Evolutionary conservation across 192 early-diverging fungal species (phyloP).

Genomic region (Dissophora globulifera): DNA sequence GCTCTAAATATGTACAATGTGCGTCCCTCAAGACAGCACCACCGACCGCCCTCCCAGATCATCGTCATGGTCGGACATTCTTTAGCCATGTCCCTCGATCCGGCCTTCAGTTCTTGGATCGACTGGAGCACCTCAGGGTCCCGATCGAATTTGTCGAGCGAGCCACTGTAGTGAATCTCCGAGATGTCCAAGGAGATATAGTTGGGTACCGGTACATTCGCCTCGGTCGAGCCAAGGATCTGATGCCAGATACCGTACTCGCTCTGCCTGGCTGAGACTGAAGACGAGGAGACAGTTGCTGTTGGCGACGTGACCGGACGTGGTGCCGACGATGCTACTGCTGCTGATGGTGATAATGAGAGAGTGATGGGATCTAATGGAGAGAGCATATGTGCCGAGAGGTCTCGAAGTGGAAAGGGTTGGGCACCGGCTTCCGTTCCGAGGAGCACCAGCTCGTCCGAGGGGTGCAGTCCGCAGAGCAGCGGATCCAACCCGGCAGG

Average conservation of each 20-base stretch:
- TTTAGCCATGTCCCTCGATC: slow-evolving; percentile 39
- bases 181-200: slow-evolving; percentile 27
- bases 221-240: slow-evolving; percentile 11
- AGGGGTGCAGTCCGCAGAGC: too few species aligned
- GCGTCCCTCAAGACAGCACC: slow-evolving; percentile 51
- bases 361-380: too few species aligned
- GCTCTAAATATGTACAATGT: slow-evolving; percentile 45
- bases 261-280: background rate
- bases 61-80: slow-evolving; percentile 51
- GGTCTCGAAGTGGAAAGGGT: slow-evolving; percentile 13
- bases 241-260: background rate
- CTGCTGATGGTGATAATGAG: too few species aligned
- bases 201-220: slow-evolving; percentile 16
- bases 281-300: slow-evolving; percentile 3
- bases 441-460: slow-evolving; percentile 40
- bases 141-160: slow-evolving; percentile 18
- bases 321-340: too few species aligned
- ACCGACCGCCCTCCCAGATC: slow-evolving; percentile 47
- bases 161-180: slow-evolving; percentile 47
- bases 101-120: slow-evolving; percentile 18
- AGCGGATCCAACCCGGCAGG: slow-evolving; percentile 11
- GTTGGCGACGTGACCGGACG: background rate
- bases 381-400: slow-evolving; percentile 3
- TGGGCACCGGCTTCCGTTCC: slow-evolving; percentile 24
- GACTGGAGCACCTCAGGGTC: slow-evolving; percentile 30